Conservation (phyloP, 2,329 filamentous ascomycete genomes). For the Alternaria gaisen region DNA sequence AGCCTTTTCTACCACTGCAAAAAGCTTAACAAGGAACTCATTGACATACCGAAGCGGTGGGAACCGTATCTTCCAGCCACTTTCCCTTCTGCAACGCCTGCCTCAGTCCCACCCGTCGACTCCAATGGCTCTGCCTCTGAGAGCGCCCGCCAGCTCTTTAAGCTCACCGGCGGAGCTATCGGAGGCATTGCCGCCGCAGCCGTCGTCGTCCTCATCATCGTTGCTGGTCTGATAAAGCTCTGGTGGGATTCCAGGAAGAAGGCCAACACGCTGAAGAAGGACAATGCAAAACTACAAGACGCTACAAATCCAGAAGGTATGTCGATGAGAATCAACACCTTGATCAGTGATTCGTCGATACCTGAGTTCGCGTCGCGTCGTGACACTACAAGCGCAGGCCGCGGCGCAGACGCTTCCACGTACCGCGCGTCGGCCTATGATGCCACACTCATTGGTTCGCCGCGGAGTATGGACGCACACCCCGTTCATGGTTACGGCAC, state of each 20-base stretch:
- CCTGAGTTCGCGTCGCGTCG: background rate
- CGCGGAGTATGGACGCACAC: background rate
- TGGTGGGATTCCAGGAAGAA: conserved; percentile 17
- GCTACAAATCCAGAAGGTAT: conserved; percentile 14
- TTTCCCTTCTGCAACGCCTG: background rate
- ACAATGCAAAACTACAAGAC: conserved; percentile 12
- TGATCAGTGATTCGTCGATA: background rate
- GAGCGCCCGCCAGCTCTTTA: background rate
- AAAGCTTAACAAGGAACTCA: conserved; percentile 3
- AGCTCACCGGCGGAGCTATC: background rate
- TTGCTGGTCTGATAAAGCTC: conserved; percentile 7
- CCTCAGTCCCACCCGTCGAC: background rate
- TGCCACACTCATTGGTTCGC: background rate
- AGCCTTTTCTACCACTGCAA: conserved; percentile 21
- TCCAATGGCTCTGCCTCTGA: background rate
- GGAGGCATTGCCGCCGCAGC: conserved; percentile 1
- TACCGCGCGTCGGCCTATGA: background rate
- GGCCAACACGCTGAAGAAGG: conserved; percentile 12
- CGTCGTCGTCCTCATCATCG: background rate
- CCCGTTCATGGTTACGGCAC: background rate
- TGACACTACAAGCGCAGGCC: background rate
- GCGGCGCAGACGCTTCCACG: background rate
- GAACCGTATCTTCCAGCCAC: conserved; percentile 17
- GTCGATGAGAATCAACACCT: conserved; percentile 14
- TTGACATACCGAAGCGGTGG: conserved; percentile 23